Evolutionary conservation across 768 basidiomycete genomes (phyloP).

Genomic region (Termitomyces sp.): DNA sequence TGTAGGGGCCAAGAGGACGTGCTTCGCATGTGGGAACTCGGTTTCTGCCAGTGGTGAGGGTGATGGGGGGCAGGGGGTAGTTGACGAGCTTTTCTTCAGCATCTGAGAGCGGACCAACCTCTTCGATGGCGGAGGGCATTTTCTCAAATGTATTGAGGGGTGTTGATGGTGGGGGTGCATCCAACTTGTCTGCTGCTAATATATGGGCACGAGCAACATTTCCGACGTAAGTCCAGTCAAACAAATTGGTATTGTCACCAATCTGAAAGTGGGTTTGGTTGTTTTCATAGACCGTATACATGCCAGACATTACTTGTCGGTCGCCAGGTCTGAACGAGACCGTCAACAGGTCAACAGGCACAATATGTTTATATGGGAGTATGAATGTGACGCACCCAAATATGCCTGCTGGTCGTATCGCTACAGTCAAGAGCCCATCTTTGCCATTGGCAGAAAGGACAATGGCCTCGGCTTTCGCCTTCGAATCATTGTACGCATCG

Average conservation of each 20-base stretch:
- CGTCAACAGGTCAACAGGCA: background rate
- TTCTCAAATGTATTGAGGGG: conserved; percentile 30
- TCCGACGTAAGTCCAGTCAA: conserved; percentile 95
- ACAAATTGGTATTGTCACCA: conserved; percentile 88
- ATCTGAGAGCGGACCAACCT: conserved; percentile 33
- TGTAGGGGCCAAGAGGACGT: conserved; percentile 79
- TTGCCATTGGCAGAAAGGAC: conserved; percentile 85
- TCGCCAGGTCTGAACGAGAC: conserved; percentile 71
- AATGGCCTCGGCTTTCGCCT: conserved; percentile 80
- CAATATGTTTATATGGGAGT: background rate
- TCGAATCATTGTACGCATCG: conserved; percentile 93
- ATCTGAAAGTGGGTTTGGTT: conserved; percentile 91
- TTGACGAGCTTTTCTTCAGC: conserved; percentile 37
- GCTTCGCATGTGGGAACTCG: conserved; percentile 76
- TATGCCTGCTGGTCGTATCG: conserved; percentile 89
- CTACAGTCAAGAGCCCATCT: conserved; percentile 80
- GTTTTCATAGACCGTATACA: conserved; percentile 72
- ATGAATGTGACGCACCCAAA: conserved; percentile 64
- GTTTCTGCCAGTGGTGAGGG: conserved; percentile 55
- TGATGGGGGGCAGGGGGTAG: conserved; percentile 53
- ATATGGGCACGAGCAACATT: conserved; percentile 94
- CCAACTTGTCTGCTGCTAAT: conserved; percentile 86
- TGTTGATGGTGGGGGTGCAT: conserved; percentile 40
- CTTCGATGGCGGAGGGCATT: conserved; percentile 27
- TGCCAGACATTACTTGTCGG: conserved; percentile 75